Evolutionary conservation across 257 asterid species (phyloP), one percentile per base, ranked within the genome.

Genomic region (Petunia axillaris): DNA sequence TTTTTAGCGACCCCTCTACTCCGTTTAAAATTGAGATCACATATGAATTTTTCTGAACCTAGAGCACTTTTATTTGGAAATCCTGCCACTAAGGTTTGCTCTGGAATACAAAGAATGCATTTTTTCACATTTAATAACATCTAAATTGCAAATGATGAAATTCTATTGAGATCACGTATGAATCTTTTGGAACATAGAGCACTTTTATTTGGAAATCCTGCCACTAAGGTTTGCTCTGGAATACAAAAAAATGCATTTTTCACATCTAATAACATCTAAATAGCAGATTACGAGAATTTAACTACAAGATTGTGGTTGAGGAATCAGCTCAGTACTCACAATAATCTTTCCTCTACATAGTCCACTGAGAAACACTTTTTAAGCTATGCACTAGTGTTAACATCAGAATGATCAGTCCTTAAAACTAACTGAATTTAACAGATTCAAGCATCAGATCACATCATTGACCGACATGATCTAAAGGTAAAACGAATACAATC

Each of bases 381-480:
- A 38, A 64, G 48, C 25, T 70, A 70, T 68, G 5, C 10, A 70
- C 13, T 44, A 70, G 5, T 9, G 16, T 46, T 46, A 40, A 25
- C 77, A 46, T 41, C 10, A 46, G 8, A 70, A 48, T 48, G 41
- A 48, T 5, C 60, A 48, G 62, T 48, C 50, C 77, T 36, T 68
- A 9, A 68, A 55, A 44, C 15, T 44, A 68, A 43, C 76, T 25
- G 41, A 16, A 44, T 16, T 16, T 25, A 16, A 68, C 43, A 4
- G 58, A 53, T 15, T 44, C 58, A 68, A 68, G 50, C 5, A 46
- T 35, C 5, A 8, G 59, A 7, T 70, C 25, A 70, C 43, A 36
- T 43, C 77, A 48, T 71, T 48, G 62, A 71, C 77, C 77, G 44
- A 71, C 77, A 48, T 71, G 60, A 70, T 71, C 77, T 71, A 6